Percentiles rank a stretch among this genome's conserved stretches.
phyloP scores from a whole-genome alignment of 306 rosid genomes.

The Lablab purpureus region DNA sequence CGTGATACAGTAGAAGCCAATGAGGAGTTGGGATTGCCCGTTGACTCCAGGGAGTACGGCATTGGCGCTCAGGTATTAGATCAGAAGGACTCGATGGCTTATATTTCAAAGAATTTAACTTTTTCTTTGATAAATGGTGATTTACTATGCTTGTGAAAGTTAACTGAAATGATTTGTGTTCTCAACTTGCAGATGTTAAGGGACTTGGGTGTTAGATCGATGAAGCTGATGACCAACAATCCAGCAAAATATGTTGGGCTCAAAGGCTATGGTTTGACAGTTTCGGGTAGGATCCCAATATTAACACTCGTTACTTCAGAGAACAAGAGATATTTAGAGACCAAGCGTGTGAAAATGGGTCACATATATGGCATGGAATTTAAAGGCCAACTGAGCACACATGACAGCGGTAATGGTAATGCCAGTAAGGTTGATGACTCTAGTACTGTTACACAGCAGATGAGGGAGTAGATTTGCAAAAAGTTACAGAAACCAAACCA shows the following conservation, averaged over 20 bases:
- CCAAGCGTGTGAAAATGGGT: slow-evolving; percentile 83
- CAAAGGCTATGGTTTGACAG: slow-evolving; percentile 82
- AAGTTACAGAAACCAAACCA: slow-evolving; percentile 32
- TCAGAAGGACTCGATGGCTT: neutral
- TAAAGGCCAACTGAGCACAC: slow-evolving; percentile 43
- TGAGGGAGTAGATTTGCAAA: neutral
- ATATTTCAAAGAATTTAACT: slow-evolving; percentile 1
- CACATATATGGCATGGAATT: slow-evolving; percentile 63
- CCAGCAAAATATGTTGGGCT: slow-evolving; percentile 84
- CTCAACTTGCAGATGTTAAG: slow-evolving; percentile 66
- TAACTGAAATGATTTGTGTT: slow-evolving; percentile 7
- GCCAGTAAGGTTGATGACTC: slow-evolving; percentile 46
- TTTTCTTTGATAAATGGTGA: neutral
- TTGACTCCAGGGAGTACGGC: slow-evolving; percentile 96
- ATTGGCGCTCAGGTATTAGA: slow-evolving; percentile 89
- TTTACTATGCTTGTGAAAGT: slow-evolving; percentile 20
- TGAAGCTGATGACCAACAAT: slow-evolving; percentile 94
- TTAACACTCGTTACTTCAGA: slow-evolving; percentile 75
- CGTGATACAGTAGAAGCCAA: slow-evolving; percentile 95
- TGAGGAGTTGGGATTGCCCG: slow-evolving; percentile 92
- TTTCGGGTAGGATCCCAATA: slow-evolving; percentile 81
- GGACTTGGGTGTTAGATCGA: slow-evolving; percentile 80
- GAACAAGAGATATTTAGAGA: slow-evolving; percentile 78
- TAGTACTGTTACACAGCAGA: slow-evolving; percentile 37
- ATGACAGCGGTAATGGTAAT: slow-evolving; percentile 52